A percentile compares a stretch with the other conserved stretches of the same genome.
Evolutionary conservation across 148 eudicot genomes (phyloP).

Genomic region (Gaultheria prostrata): DNA sequence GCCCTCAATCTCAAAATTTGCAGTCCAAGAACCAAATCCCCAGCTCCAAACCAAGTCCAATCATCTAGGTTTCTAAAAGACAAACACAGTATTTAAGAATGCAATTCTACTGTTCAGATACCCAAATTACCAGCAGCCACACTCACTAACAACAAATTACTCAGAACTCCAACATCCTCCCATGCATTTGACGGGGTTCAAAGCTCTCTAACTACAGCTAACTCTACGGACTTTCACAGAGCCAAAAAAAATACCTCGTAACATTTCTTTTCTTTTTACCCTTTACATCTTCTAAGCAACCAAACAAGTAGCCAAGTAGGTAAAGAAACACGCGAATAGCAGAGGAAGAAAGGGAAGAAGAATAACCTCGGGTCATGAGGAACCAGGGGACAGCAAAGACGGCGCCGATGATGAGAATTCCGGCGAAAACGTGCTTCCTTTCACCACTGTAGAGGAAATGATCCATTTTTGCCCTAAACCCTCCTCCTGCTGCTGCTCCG

Average conservation of each 20-base stretch:
- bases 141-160: background rate
- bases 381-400: constrained; percentile 75
- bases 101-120: background rate
- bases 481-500: constrained; percentile 30
- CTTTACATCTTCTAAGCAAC: background rate
- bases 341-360: background rate
- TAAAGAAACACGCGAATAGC: background rate
- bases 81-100: background rate
- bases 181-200: too few relatives aligned
- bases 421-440: constrained; percentile 68
- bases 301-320: background rate
- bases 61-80: background rate
- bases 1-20: background rate
- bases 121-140: background rate
- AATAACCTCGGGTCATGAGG: constrained; percentile 63
- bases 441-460: constrained; percentile 70
- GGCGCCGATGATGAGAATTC: constrained; percentile 48
- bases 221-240: too few relatives aligned
- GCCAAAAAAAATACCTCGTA: too few relatives aligned
- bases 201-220: too few relatives aligned
- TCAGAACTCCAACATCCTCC: background rate
- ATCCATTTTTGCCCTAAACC: constrained; percentile 56
- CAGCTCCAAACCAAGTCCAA: too few relatives aligned
- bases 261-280: too few relatives aligned
- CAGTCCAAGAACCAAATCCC: background rate